Evolutionary conservation across 2,329 filamentous ascomycete genomes (phyloP).

Genomic region (Talaromyces sp.): DNA sequence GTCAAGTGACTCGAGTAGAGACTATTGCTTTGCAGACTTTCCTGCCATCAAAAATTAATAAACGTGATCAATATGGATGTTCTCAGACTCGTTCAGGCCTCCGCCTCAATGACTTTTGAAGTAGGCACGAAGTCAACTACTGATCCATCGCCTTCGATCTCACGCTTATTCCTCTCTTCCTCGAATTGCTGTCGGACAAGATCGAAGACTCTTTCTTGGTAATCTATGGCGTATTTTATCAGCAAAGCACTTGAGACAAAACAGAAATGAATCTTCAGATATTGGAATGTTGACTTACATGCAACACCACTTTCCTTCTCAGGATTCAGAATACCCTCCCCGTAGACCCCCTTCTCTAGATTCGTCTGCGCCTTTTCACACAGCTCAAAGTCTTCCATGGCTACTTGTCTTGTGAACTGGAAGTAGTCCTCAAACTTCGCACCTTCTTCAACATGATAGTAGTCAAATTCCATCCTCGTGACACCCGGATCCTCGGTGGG

Average conservation of each 20-base stretch:
- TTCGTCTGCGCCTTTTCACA: slow-evolving; percentile 59
- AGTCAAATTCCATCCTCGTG: slow-evolving; percentile 60
- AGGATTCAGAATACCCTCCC: slow-evolving; percentile 57
- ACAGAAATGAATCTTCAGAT: slow-evolving; percentile 17
- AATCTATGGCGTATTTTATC: slow-evolving; percentile 34
- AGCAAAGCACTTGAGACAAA: not conserved
- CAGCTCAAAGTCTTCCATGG: slow-evolving; percentile 57
- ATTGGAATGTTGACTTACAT: slow-evolving; percentile 36
- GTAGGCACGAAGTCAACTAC: not conserved
- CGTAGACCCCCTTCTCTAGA: slow-evolving; percentile 54
- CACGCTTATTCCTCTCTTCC: slow-evolving; percentile 29
- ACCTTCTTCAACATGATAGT: slow-evolving; percentile 53
- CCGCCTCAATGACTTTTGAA: not conserved
- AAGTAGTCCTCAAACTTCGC: slow-evolving; percentile 59
- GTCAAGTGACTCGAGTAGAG: not conserved
- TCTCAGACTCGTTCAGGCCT: not conserved
- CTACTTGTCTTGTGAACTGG: slow-evolving; percentile 57
- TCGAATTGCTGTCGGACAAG: slow-evolving; percentile 47
- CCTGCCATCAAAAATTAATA: not conserved
- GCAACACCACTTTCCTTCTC: slow-evolving; percentile 57
- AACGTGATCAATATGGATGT: not conserved
- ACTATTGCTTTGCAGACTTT: not conserved
- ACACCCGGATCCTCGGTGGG: slow-evolving; percentile 52
- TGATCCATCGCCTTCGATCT: not conserved
- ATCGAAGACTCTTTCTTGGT: slow-evolving; percentile 49